These are phyloP conservation scores for Naganishia liquefaciens DNA, from an alignment of 1,284 basidiomycete genomes.

Conservation along the genomic window DNA sequence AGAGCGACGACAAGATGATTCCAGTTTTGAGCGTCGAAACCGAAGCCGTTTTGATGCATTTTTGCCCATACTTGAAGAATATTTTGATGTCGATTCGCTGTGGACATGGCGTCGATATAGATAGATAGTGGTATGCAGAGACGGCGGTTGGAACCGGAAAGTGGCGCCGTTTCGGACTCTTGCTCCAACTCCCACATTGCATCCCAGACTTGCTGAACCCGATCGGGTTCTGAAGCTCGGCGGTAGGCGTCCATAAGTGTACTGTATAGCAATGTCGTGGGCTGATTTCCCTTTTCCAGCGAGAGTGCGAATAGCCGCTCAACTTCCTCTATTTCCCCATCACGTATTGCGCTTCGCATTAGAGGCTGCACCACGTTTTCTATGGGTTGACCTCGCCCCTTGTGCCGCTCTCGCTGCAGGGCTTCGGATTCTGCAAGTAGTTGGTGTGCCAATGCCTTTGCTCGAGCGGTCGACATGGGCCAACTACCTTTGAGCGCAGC, in stretches of 20 bases:
- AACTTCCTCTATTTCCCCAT: slow-evolving; percentile 53
- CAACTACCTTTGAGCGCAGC: slow-evolving; percentile 46
- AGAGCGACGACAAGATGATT: slow-evolving; percentile 79
- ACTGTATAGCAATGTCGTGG: slow-evolving; percentile 63
- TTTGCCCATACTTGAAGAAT: slow-evolving; percentile 70
- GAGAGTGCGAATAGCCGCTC: slow-evolving; percentile 65
- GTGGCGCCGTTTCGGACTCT: slow-evolving; percentile 36
- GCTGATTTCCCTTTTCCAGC: slow-evolving; percentile 44
- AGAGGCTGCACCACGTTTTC: slow-evolving; percentile 48
- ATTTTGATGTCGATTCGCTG: slow-evolving; percentile 63
- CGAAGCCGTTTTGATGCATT: slow-evolving; percentile 69
- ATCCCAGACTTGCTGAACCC: slow-evolving; percentile 68
- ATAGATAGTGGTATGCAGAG: slow-evolving; percentile 81
- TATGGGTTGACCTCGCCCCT: slow-evolving; percentile 36
- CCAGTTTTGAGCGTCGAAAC: slow-evolving; percentile 90
- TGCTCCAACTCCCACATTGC: slow-evolving; percentile 64
- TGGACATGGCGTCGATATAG: slow-evolving; percentile 74
- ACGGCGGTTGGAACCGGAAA: slow-evolving; percentile 53
- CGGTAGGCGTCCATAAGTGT: slow-evolving; percentile 76
- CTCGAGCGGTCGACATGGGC: slow-evolving; percentile 6
- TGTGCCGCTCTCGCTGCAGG: slow-evolving; percentile 32
- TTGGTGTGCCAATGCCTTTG: slow-evolving; percentile 12
- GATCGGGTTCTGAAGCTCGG: slow-evolving; percentile 61
- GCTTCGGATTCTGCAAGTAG: slow-evolving; percentile 28
- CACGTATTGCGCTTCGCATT: slow-evolving; percentile 40